Evolutionary conservation across 2,329 filamentous ascomycete species (phyloP), one percentile per base, ranked within the genome.

Genomic region (Penicillium psychrosexuale): DNA sequence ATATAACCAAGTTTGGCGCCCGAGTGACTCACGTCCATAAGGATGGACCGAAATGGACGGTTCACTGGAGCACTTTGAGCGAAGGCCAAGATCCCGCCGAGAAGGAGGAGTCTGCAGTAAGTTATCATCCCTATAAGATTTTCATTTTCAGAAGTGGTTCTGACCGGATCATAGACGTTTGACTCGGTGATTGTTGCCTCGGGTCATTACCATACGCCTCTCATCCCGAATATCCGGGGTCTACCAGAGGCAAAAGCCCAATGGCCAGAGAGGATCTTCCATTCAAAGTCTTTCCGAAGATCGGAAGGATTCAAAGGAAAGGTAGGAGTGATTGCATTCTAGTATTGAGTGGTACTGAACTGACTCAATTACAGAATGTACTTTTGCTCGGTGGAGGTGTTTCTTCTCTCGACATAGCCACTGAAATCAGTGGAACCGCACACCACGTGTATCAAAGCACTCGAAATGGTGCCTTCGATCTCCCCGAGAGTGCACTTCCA

Each of bases 391-490:
- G 82, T 8, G 81, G 79, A 7, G 80, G 81, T 5, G 79, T 82
- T 0, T 84, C 82, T 0, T 78, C 81, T 0, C 76, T 72, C 36
- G 81, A 84, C 57, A 82, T 83, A 22, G 79, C 80, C 4, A 75
- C 76, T 39, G 80, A 83, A 56, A 70, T 82, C n/a, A 72, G 76
- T 2, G 66, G 71, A 0, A 55, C 77, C 5, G 79, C 79, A 3
- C 71, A 71, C 3, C 72, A 62, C 0, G 73, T 82, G 8, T 81
- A 78, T 57, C 81, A 83, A 61, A 85, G 82, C 58, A 83, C 83
- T 1, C 77, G 86, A 24, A 80, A 81, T 27, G 85, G 86, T 3
- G 70, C 73, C 0, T 87, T 84, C 54, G 86, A 89, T 64, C 68
- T 86, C 0, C 78, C 83, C 0, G 69, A 75, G 0, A 74, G 66